phyloP scores from a whole-genome alignment of 495 filamentous ascomycete species.

The Tuber brumale region DNA sequence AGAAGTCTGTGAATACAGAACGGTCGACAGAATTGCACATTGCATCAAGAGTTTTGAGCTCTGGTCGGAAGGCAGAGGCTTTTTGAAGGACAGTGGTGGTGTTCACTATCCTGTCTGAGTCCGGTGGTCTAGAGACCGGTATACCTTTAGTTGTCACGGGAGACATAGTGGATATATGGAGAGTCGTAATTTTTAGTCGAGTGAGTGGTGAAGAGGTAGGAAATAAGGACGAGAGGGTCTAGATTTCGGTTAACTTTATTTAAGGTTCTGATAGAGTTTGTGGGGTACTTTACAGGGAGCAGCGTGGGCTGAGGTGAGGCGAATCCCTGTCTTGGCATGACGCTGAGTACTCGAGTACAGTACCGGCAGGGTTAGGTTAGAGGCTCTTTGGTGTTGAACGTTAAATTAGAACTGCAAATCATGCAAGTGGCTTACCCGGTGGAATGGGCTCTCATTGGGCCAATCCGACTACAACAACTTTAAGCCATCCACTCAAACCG shows the following conservation, averaged over 20 bases:
- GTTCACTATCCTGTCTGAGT: background rate
- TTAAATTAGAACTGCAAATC: background rate
- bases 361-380: background rate
- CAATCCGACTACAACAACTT: background rate
- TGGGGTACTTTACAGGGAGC: background rate
- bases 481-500: background rate
- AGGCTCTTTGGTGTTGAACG: background rate
- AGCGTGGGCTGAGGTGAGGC: background rate
- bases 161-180: background rate
- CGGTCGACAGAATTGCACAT: background rate
- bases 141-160: background rate
- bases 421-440: background rate
- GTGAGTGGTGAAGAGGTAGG: background rate
- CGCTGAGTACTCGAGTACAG: too few species aligned
- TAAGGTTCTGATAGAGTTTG: background rate
- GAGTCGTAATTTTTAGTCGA: background rate
- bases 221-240: background rate
- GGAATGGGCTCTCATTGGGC: slow-evolving; percentile 3
- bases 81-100: slow-evolving; percentile 16
- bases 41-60: slow-evolving; percentile 22
- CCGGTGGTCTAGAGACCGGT: background rate
- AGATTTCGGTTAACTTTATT: background rate
- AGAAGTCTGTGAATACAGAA: slow-evolving; percentile 21
- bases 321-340: background rate
- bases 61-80: slow-evolving; percentile 24